A percentile compares a stretch with the other conserved stretches of the same genome.
These are phyloP conservation scores for Talaromyces proteolyticus DNA, from an alignment of 495 filamentous ascomycete species.

Conservation along the genomic window DNA sequence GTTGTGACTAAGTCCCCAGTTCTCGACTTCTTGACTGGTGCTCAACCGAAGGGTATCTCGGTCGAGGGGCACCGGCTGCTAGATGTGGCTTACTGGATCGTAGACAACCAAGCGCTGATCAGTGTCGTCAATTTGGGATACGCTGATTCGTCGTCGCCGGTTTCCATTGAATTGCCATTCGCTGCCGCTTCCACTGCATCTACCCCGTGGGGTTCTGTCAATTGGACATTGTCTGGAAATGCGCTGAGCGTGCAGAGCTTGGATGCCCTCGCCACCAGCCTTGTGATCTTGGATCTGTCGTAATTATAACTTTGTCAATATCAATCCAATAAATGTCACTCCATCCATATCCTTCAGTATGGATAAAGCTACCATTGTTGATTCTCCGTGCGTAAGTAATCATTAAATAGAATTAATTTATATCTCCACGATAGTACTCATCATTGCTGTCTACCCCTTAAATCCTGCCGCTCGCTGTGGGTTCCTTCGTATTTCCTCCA, in stretches of 20 bases:
- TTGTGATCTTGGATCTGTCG: slow-evolving; percentile 1
- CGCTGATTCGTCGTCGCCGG: neutral
- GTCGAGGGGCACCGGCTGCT: neutral
- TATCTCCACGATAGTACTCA: slow-evolving; percentile 8
- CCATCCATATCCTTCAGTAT: too few relatives aligned
- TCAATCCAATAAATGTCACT: neutral
- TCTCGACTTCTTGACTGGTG: slow-evolving; percentile 1
- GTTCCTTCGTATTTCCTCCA: too few relatives aligned
- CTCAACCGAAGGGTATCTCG: neutral
- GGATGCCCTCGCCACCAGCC: neutral
- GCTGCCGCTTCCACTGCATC: neutral
- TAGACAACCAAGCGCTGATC: slow-evolving; percentile 1
- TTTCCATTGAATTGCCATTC: slow-evolving; percentile 4
- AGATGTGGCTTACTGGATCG: slow-evolving; percentile 5
- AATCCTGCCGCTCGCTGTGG: slow-evolving; percentile 11
- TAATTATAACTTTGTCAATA: neutral
- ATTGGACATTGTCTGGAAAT: neutral
- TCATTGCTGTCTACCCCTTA: slow-evolving; percentile 10
- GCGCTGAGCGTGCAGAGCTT: neutral
- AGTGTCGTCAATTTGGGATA: slow-evolving; percentile 8
- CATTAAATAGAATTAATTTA: too few relatives aligned
- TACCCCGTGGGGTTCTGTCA: slow-evolving; percentile 1
- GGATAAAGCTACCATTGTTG: too few relatives aligned
- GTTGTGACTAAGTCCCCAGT: slow-evolving; percentile 6
- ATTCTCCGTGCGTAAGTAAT: too few relatives aligned